Evolutionary conservation across 2,329 filamentous ascomycete species (phyloP).

Genomic region (Clonostachys rosea): DNA sequence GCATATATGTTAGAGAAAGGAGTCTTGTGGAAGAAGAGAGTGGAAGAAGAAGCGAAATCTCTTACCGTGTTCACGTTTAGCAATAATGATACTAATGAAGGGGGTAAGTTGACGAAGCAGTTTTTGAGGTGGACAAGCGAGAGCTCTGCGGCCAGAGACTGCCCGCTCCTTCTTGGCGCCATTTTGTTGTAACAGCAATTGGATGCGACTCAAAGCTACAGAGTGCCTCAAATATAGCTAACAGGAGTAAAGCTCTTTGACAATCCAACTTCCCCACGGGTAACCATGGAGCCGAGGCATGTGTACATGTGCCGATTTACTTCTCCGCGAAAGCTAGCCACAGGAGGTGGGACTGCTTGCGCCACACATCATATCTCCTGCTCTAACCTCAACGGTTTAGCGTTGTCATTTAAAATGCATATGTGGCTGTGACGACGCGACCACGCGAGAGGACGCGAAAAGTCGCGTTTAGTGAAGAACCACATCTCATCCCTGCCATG

Average conservation of each 20-base stretch:
- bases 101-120: conserved; percentile 89
- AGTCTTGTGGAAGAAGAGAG: too few species aligned
- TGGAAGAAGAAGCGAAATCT: background rate
- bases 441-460: conserved; percentile 27
- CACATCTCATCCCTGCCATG: conserved; percentile 12
- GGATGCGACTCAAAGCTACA: too few species aligned
- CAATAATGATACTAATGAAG: conserved; percentile 77
- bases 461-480: background rate
- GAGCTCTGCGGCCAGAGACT: conserved; percentile 73
- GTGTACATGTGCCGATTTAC: too few species aligned
- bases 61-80: conserved; percentile 86
- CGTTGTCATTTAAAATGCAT: conserved; percentile 13
- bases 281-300: too few species aligned
- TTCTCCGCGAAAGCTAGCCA: conserved; percentile 3
- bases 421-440: conserved; percentile 15
- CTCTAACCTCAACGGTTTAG: background rate
- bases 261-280: too few species aligned
- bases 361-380: background rate
- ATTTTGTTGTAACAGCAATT: conserved; percentile 17
- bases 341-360: conserved; percentile 3
- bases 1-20: background rate
- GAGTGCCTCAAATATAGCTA: too few species aligned
- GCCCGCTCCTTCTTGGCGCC: conserved; percentile 48
- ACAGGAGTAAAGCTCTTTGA: too few species aligned
- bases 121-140: conserved; percentile 85